Conservation (phyloP, 78 protist genomes). For the Carpediemonas membranifera region DNA sequence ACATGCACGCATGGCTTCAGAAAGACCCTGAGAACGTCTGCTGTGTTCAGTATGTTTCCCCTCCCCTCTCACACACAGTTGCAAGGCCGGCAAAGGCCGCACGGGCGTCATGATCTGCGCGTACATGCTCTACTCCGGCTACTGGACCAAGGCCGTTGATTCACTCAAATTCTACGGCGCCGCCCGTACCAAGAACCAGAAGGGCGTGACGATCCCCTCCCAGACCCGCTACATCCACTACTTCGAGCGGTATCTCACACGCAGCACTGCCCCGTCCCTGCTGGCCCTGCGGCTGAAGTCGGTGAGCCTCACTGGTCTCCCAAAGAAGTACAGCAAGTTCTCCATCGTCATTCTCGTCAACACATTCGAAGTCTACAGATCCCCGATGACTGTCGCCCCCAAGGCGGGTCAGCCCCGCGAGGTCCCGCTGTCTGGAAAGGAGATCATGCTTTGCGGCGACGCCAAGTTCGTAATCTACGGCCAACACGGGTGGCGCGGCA, state of each 20-base stretch:
- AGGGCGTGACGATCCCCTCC: conserved; percentile 70
- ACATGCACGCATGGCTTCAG: conserved; percentile 33
- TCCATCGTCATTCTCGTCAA: too few relatives aligned
- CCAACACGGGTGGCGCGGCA: too few relatives aligned
- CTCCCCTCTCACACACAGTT: neutral
- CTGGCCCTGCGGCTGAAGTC: too few relatives aligned
- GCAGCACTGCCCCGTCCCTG: too few relatives aligned
- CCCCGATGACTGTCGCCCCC: too few relatives aligned
- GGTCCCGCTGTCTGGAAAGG: too few relatives aligned
- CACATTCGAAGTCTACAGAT: too few relatives aligned
- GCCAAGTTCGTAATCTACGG: too few relatives aligned
- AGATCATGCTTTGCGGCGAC: too few relatives aligned
- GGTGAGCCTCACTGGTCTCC: too few relatives aligned
- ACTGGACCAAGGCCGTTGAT: conserved; percentile 39
- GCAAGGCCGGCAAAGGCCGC: conserved; percentile 49
- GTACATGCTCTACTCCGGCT: conserved; percentile 31
- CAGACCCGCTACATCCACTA: conserved; percentile 23
- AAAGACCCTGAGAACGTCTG: conserved; percentile 39
- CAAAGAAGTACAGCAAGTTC: too few relatives aligned
- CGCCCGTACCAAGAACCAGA: conserved; percentile 38
- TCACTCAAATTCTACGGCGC: conserved; percentile 48
- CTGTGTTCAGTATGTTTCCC: conserved; percentile 27
- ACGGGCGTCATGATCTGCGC: conserved; percentile 48
- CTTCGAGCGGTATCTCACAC: neutral
- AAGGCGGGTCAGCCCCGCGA: too few relatives aligned